Conservation (phyloP, 2,329 filamentous ascomycete genomes). For the Colletotrichum lentis region DNA sequence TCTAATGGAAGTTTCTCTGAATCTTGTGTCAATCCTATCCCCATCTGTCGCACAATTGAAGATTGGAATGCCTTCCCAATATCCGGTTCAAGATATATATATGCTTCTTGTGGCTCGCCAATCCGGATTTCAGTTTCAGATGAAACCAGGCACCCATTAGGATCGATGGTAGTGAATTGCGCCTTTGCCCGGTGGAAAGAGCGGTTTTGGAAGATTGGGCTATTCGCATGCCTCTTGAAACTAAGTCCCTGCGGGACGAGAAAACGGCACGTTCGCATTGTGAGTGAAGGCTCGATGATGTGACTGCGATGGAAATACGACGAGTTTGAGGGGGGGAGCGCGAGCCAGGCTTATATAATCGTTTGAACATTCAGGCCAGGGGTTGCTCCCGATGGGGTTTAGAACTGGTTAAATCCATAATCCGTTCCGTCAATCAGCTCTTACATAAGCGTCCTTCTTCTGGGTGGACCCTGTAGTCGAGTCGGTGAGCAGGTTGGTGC, state of each 20-base stretch:
- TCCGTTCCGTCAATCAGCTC: too few relatives aligned
- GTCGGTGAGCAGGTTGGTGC: too few relatives aligned
- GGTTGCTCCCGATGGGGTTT: too few relatives aligned
- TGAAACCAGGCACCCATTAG: background rate
- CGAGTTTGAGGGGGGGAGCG: too few relatives aligned
- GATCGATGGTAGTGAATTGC: conserved; percentile 2
- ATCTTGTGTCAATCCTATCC: background rate
- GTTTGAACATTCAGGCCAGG: conserved; percentile 2
- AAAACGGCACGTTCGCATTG: background rate
- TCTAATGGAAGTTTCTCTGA: conserved; percentile 8
- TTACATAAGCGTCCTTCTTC: too few relatives aligned
- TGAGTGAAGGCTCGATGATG: conserved; percentile 4
- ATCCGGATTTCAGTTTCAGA: conserved; percentile 17
- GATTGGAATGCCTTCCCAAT: conserved; percentile 6
- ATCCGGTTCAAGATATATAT: conserved; percentile 8
- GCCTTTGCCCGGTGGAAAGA: conserved; percentile 7
- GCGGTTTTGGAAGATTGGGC: background rate
- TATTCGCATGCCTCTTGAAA: background rate
- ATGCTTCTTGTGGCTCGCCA: conserved; percentile 9
- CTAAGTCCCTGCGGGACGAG: background rate
- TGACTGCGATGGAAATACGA: background rate
- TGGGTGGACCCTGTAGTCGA: too few relatives aligned
- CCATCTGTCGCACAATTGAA: background rate
- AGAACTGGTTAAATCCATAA: too few relatives aligned
- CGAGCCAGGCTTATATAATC: conserved; percentile 11